These are phyloP conservation scores for Pythium insidiosum DNA, from an alignment of 352 stramenopile genomes.

Conservation along the genomic window DNA sequence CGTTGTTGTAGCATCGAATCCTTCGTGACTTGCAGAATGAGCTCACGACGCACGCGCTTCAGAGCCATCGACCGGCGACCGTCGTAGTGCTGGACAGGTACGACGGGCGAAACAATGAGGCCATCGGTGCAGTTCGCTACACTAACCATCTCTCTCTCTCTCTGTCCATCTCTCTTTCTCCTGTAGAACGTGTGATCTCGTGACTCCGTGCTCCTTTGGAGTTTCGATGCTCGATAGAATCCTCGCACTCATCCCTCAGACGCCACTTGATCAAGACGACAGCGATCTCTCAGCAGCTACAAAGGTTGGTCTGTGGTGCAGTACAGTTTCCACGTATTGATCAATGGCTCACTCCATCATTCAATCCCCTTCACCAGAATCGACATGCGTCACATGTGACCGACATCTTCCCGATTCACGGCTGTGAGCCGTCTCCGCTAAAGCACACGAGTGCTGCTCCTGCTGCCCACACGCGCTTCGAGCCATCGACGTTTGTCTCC, in stretches of 20 bases:
- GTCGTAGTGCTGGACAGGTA: conserved; percentile 68
- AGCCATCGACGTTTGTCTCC: conserved; percentile 50
- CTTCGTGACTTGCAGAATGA: conserved; percentile 53
- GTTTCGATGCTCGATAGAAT: conserved; percentile 64
- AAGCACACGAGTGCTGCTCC: too few species aligned
- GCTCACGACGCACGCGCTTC: conserved; percentile 18
- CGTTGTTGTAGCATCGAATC: conserved; percentile 29
- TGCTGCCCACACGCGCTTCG: too few species aligned
- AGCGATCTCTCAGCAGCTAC: conserved; percentile 4
- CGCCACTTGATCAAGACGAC: conserved; percentile 8
- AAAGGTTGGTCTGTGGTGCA: not conserved
- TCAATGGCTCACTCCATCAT: not conserved
- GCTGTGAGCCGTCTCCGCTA: conserved; percentile 44
- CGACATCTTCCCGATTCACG: conserved; percentile 61
- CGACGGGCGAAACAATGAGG: not conserved
- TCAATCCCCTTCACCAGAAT: conserved; percentile 19
- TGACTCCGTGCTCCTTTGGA: conserved; percentile 50
- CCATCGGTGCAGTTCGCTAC: too few species aligned
- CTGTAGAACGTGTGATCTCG: conserved; percentile 53
- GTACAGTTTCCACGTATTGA: not conserved
- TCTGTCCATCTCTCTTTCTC: not conserved
- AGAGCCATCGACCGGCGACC: conserved; percentile 35
- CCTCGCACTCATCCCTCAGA: conserved; percentile 52
- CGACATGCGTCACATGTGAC: conserved; percentile 34
- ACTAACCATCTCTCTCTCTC: too few species aligned